A percentile compares a stretch with the other conserved stretches of the same genome.
Evolutionary conservation across 2,329 filamentous ascomycete species (phyloP).

Genomic region (Trichoderma atrobrunneum): DNA sequence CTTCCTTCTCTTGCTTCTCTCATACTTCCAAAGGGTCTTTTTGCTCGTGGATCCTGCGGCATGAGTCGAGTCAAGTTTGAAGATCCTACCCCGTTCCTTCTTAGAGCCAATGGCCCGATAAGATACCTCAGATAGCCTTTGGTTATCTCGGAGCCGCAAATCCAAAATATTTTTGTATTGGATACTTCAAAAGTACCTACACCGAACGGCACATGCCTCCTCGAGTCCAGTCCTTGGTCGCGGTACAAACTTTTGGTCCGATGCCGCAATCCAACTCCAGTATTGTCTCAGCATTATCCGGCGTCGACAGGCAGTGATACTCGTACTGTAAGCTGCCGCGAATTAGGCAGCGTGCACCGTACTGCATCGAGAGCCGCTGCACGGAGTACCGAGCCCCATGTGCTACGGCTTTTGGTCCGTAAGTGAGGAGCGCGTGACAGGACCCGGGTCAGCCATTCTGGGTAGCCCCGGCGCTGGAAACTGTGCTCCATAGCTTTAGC

Average conservation of each 20-base stretch:
- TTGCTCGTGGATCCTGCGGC: neutral
- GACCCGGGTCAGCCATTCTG: neutral
- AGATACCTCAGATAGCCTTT: neutral
- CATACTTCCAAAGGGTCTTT: neutral
- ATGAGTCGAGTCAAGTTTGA: neutral
- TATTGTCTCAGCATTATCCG: constrained; percentile 11
- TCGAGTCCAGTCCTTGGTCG: neutral
- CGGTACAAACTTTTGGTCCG: neutral
- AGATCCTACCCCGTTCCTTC: neutral
- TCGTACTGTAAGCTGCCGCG: neutral
- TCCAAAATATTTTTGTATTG: neutral
- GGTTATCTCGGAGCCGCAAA: constrained; percentile 5
- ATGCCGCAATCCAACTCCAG: constrained; percentile 14
- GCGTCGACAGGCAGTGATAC: neutral
- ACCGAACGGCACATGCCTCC: neutral
- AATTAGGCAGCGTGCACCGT: neutral
- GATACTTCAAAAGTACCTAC: neutral
- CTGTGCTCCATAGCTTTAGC: neutral
- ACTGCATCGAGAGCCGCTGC: neutral
- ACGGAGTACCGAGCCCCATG: neutral
- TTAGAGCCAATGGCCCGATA: constrained; percentile 5
- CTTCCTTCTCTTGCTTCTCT: neutral
- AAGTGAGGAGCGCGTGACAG: constrained; percentile 8
- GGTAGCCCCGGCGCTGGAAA: neutral
- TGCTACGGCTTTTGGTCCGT: neutral